Evolutionary conservation across 2,329 filamentous ascomycete species (phyloP).

Genomic region (Ophiobolus disseminans): DNA sequence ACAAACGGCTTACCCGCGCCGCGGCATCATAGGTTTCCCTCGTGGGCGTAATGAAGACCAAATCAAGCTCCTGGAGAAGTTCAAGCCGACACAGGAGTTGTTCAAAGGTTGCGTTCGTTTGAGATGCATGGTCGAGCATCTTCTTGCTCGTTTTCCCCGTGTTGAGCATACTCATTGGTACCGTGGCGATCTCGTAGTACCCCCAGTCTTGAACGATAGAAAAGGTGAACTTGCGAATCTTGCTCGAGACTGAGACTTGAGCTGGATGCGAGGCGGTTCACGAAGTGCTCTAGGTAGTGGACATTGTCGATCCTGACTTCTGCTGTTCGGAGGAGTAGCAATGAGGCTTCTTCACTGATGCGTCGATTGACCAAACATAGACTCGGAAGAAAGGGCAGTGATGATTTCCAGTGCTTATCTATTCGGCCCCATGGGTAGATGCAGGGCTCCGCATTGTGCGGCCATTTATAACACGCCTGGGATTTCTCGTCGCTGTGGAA

Average conservation of each 20-base stretch:
- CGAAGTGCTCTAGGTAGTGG: neutral
- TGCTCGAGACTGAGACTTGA: neutral
- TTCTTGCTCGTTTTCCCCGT: neutral
- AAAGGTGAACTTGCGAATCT: neutral
- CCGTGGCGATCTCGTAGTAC: neutral
- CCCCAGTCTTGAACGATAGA: too few relatives aligned
- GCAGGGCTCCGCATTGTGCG: neutral
- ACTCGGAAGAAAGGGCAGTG: neutral
- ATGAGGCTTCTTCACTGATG: neutral
- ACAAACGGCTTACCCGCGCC: too few relatives aligned
- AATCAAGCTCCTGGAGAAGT: too few relatives aligned
- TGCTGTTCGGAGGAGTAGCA: neutral
- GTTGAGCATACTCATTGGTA: neutral
- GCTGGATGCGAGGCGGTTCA: neutral
- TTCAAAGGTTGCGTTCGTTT: too few relatives aligned
- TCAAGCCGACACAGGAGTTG: too few relatives aligned
- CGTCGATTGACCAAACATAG: neutral
- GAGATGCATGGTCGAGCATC: too few relatives aligned
- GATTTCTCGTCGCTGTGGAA: neutral
- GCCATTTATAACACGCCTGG: neutral
- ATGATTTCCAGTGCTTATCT: neutral
- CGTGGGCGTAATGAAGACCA: too few relatives aligned
- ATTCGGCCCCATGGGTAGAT: neutral
- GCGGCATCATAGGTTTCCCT: too few relatives aligned
- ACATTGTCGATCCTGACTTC: neutral